Conservation (phyloP, 2,329 filamentous ascomycete species). For the Cladobotryum mycophilum region DNA sequence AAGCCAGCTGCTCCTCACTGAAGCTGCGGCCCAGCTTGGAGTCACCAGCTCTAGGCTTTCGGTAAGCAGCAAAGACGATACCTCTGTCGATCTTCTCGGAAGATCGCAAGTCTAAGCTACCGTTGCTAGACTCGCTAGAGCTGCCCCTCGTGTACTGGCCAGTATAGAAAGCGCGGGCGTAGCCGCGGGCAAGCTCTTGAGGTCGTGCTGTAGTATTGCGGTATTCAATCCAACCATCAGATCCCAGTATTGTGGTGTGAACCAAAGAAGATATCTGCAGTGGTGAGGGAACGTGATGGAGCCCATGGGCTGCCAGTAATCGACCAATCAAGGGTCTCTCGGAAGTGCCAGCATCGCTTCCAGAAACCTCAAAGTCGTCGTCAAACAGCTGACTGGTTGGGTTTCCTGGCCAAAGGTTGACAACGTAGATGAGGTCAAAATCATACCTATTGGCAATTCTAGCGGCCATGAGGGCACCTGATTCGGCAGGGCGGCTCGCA, state of each 20-base stretch:
- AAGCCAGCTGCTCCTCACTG: slow-evolving; percentile 36
- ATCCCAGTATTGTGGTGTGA: slow-evolving; percentile 44
- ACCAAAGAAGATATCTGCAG: slow-evolving; percentile 45
- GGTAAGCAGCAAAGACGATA: slow-evolving; percentile 52
- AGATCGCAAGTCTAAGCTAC: slow-evolving; percentile 18
- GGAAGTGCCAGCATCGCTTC: slow-evolving; percentile 8
- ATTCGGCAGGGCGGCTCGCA: slow-evolving; percentile 36
- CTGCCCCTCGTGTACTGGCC: slow-evolving; percentile 28
- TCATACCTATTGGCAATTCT: slow-evolving; percentile 50
- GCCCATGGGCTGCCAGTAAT: slow-evolving; percentile 49
- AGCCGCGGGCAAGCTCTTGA: slow-evolving; percentile 45
- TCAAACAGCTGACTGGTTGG: slow-evolving; percentile 11
- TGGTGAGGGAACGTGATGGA: slow-evolving; percentile 44
- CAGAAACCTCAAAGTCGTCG: not conserved
- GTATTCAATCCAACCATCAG: slow-evolving; percentile 48
- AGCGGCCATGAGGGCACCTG: slow-evolving; percentile 48
- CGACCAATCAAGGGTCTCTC: slow-evolving; percentile 37
- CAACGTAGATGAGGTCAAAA: slow-evolving; percentile 53
- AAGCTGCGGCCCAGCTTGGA: slow-evolving; percentile 29
- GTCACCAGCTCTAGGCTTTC: slow-evolving; percentile 37
- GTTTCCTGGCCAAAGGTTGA: slow-evolving; percentile 48
- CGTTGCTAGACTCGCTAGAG: slow-evolving; percentile 20
- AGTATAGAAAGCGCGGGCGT: slow-evolving; percentile 47
- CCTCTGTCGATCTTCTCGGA: slow-evolving; percentile 38
- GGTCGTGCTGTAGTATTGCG: slow-evolving; percentile 34